phyloP scores from a whole-genome alignment of 208 protist genomes.

The Leishmania martiniquensis region DNA sequence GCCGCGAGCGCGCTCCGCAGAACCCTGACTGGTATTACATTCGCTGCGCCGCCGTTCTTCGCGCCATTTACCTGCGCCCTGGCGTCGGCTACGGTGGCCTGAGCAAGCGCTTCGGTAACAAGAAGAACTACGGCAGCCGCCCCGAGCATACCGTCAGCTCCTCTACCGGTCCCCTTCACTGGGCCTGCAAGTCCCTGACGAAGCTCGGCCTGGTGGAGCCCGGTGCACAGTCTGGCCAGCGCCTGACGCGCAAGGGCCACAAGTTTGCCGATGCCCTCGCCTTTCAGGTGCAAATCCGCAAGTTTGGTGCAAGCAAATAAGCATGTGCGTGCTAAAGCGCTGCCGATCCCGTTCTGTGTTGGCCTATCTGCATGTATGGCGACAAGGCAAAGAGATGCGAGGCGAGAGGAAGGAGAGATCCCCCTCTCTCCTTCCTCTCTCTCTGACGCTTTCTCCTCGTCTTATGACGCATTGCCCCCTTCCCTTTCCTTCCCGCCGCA shows the following conservation, averaged over 20 bases:
- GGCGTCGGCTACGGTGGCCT: constrained; percentile 94
- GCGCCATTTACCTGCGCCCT: constrained; percentile 96
- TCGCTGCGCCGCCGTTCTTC: constrained; percentile 96
- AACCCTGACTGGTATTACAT: constrained; percentile 99
- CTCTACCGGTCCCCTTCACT: constrained; percentile 92
- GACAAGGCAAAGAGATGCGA: background rate
- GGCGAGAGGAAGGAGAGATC: background rate
- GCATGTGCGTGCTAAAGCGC: background rate
- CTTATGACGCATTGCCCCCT: too few relatives aligned
- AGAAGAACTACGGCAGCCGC: constrained; percentile 89
- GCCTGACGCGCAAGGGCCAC: constrained; percentile 94
- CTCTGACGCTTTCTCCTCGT: background rate
- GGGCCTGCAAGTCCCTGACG: constrained; percentile 95
- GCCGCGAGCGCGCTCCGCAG: constrained; percentile 96
- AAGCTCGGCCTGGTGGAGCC: constrained; percentile 93
- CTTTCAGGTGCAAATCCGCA: constrained; percentile 30
- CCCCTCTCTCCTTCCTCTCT: background rate
- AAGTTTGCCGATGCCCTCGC: constrained; percentile 96
- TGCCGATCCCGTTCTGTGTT: too few relatives aligned
- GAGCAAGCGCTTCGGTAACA: constrained; percentile 94
- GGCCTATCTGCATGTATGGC: background rate
- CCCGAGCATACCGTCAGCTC: constrained; percentile 89
- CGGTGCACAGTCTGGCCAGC: constrained; percentile 83
- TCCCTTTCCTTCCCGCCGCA: too few relatives aligned
- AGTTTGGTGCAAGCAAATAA: constrained; percentile 13